Conservation (phyloP, 2,329 filamentous ascomycete species). For the Massarina eburnea region DNA sequence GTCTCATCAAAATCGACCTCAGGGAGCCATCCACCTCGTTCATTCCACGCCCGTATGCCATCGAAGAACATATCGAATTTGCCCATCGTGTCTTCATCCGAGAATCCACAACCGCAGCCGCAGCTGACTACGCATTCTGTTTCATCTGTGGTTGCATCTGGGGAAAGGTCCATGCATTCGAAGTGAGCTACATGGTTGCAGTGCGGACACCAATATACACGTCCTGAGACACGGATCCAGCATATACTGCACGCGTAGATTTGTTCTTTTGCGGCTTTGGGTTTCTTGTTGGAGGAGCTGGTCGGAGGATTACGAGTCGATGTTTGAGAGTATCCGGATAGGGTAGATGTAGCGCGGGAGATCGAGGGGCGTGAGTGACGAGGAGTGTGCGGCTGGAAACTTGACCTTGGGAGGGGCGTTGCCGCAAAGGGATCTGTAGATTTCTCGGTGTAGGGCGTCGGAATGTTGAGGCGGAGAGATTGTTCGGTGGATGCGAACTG, state of each 20-base stretch:
- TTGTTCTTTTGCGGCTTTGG: conserved; percentile 13
- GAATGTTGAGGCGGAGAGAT: conserved; percentile 35
- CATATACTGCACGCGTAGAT: conserved; percentile 42
- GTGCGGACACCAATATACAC: conserved; percentile 38
- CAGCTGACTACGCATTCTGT: conserved; percentile 36
- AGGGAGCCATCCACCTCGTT: conserved; percentile 25
- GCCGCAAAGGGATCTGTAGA: conserved; percentile 13
- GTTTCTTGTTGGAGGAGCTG: conserved; percentile 11
- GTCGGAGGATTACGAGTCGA: conserved; percentile 11
- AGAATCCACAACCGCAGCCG: conserved; percentile 31
- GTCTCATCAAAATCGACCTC: conserved; percentile 19
- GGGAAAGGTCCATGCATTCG: conserved; percentile 35
- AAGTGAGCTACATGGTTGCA: conserved; percentile 43
- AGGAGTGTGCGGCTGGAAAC: conserved; percentile 10
- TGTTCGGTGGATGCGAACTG: conserved; percentile 24
- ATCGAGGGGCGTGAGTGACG: conserved; percentile 22
- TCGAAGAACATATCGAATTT: conserved; percentile 34
- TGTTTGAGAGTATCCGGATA: conserved; percentile 25
- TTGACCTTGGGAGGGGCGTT: conserved; percentile 16
- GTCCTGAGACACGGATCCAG: conserved; percentile 40
- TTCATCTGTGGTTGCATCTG: conserved; percentile 24
- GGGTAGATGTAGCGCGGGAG: conserved; percentile 29
- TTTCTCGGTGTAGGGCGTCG: conserved; percentile 16
- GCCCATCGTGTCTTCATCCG: conserved; percentile 26
- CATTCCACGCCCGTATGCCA: conserved; percentile 31